phyloP scores from a whole-genome alignment of 495 filamentous ascomycete genomes.

The Hypoxylon subgilvum region DNA sequence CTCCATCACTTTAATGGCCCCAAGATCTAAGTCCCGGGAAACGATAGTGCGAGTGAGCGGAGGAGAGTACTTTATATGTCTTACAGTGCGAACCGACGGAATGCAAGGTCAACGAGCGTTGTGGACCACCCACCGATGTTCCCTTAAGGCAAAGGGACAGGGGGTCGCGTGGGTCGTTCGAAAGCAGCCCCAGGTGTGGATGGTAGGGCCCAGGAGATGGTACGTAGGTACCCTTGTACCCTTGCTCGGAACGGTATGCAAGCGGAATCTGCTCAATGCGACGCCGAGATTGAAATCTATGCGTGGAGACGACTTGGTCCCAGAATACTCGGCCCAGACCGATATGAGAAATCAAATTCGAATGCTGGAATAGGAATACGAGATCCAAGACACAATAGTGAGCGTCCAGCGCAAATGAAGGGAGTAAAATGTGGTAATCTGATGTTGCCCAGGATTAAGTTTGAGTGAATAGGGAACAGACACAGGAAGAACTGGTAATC shows the following conservation, averaged over 20 bases:
- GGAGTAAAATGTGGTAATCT: background rate
- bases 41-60: conserved; percentile 40
- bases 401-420: conserved; percentile 5
- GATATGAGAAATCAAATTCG: conserved; percentile 28
- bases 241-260: conserved; percentile 45
- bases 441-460: background rate
- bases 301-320: conserved; percentile 31
- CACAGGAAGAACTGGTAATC: background rate
- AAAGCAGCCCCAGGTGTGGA: conserved; percentile 39
- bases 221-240: no score
- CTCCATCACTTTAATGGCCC: conserved; percentile 53
- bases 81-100: conserved; percentile 38
- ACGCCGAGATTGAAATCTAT: conserved; percentile 45
- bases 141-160: conserved; percentile 28
- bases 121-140: conserved; percentile 33
- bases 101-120: conserved; percentile 22
- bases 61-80: conserved; percentile 47
- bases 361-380: conserved; percentile 6
- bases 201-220: no score
- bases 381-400: background rate
- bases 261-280: conserved; percentile 52
- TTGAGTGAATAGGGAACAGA: background rate
- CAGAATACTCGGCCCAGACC: conserved; percentile 25
- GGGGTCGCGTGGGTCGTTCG: conserved; percentile 39
- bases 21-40: conserved; percentile 32